phyloP scores from a whole-genome alignment of 345 rosid species.

The Ceriops zippeliana region DNA sequence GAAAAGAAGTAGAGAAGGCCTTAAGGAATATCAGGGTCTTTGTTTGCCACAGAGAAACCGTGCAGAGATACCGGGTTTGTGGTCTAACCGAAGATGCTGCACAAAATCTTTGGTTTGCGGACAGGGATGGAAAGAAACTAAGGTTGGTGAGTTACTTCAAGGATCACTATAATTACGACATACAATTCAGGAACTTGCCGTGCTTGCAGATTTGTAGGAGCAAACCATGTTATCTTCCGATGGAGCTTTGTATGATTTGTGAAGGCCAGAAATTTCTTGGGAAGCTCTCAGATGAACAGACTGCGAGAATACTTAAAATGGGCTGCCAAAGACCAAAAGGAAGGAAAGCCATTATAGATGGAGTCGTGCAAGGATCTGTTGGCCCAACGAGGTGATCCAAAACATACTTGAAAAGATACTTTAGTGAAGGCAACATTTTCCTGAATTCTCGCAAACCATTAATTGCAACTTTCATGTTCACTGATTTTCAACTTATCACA shows the following conservation, averaged over 20 bases:
- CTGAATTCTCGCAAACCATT: not conserved
- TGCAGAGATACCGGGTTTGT: conserved; percentile 77
- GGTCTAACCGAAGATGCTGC: conserved; percentile 77
- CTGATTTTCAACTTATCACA: not conserved
- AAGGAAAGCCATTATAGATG: conserved; percentile 71
- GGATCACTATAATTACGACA: conserved; percentile 75
- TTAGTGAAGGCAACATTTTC: not conserved
- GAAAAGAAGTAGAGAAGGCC: conserved; percentile 81
- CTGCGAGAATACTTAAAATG: conserved; percentile 85
- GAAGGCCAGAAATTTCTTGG: conserved; percentile 99
- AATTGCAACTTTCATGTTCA: not conserved
- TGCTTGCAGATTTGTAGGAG: conserved; percentile 90
- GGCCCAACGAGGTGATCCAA: conserved; percentile 83
- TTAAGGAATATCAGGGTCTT: conserved; percentile 76
- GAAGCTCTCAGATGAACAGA: conserved; percentile 93
- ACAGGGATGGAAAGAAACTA: conserved; percentile 70
- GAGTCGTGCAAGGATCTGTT: conserved; percentile 70
- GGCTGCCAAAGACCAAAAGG: conserved; percentile 88
- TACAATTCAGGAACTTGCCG: conserved; percentile 77
- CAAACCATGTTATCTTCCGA: conserved; percentile 92
- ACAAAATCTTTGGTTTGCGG: conserved; percentile 71
- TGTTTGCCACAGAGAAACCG: conserved; percentile 93
- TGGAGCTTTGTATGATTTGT: conserved; percentile 93
- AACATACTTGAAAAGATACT: not conserved
- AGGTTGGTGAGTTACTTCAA: conserved; percentile 78